phyloP scores from a whole-genome alignment of 768 basidiomycete species.

The Lyophyllum semitale region DNA sequence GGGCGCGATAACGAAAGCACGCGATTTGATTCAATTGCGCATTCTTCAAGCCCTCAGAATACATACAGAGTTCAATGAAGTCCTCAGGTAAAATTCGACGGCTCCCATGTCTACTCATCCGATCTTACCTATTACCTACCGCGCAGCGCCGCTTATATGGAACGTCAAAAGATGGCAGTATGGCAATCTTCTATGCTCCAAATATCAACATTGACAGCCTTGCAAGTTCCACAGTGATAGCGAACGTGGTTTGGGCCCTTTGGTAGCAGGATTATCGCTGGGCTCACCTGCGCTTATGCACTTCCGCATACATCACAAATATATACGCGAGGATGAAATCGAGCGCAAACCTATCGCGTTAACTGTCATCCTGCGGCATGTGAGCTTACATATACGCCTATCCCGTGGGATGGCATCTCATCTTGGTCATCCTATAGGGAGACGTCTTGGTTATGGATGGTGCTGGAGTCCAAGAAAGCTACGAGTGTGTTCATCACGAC shows the following conservation, averaged over 20 bases:
- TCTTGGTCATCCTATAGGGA: slow-evolving; percentile 45
- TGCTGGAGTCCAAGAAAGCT: slow-evolving; percentile 61
- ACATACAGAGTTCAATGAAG: slow-evolving; percentile 65
- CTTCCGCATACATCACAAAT: slow-evolving; percentile 56
- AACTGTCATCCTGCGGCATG: slow-evolving; percentile 67
- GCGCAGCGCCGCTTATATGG: slow-evolving; percentile 77
- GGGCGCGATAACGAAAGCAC: slow-evolving; percentile 57
- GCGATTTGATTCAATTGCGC: slow-evolving; percentile 58
- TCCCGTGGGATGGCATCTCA: background rate
- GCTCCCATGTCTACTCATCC: background rate
- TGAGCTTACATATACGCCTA: slow-evolving; percentile 30
- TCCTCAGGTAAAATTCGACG: slow-evolving; percentile 51
- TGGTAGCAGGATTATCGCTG: slow-evolving; percentile 75
- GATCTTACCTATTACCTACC: background rate
- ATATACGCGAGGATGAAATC: slow-evolving; percentile 25
- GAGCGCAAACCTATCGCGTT: slow-evolving; percentile 41
- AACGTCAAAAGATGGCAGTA: slow-evolving; percentile 82
- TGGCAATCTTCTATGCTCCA: slow-evolving; percentile 20
- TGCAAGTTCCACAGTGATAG: slow-evolving; percentile 77
- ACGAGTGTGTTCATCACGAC: slow-evolving; percentile 53
- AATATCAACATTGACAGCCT: slow-evolving; percentile 3
- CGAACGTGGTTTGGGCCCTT: slow-evolving; percentile 71
- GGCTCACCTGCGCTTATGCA: slow-evolving; percentile 81
- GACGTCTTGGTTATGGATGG: slow-evolving; percentile 83
- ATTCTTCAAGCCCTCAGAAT: slow-evolving; percentile 45